Evolutionary conservation across 306 rosid species (phyloP).

Genomic region (Malus orientalis): DNA sequence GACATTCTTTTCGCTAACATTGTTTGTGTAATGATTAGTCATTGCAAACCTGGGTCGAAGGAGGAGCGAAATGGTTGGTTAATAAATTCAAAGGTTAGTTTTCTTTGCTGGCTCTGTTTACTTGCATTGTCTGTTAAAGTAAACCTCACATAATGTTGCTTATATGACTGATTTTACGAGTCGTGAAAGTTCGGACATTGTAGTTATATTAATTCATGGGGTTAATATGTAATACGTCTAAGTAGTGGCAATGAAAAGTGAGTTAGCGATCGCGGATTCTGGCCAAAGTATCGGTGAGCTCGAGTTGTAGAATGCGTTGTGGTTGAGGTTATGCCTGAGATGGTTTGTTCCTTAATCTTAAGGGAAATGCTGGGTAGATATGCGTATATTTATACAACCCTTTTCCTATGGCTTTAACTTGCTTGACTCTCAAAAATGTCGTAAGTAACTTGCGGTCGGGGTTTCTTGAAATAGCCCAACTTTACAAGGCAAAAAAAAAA

Average conservation of each 20-base stretch:
- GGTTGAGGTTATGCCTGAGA: background rate
- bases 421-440: background rate
- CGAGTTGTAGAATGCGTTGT: background rate
- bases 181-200: background rate
- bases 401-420: background rate
- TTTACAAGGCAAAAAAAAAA: no score
- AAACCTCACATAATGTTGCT: background rate
- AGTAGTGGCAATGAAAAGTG: background rate
- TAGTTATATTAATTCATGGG: no score
- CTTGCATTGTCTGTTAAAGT: background rate
- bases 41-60: conserved; percentile 54
- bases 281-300: background rate
- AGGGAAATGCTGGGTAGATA: background rate
- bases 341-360: background rate
- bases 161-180: background rate
- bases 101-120: background rate
- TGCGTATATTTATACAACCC: background rate
- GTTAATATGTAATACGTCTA: background rate
- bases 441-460: background rate
- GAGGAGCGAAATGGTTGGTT: conserved; percentile 80
- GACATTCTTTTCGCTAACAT: conserved; percentile 17
- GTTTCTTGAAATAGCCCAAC: background rate
- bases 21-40: conserved; percentile 38
- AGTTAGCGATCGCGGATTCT: background rate
- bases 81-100: conserved; percentile 71